Conservation (phyloP, 169 alveolate species). For the Babesia microti region DNA sequence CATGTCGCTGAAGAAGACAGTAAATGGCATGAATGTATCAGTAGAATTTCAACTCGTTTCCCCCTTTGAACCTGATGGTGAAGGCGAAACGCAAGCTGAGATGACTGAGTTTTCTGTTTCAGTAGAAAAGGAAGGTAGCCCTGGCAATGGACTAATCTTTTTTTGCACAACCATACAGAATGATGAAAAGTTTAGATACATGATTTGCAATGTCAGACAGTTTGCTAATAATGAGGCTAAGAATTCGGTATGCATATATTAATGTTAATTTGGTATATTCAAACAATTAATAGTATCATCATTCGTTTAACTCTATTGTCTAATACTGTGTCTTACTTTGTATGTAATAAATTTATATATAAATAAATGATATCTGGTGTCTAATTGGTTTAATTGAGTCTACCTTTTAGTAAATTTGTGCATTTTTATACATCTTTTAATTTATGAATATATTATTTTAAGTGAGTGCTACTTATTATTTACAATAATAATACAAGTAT, state of each 20-base stretch:
- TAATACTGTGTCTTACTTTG: background rate
- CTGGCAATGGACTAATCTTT: constrained; percentile 67
- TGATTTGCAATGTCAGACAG: constrained; percentile 68
- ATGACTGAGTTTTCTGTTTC: constrained; percentile 78
- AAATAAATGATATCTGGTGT: too few species aligned
- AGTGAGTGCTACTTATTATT: background rate
- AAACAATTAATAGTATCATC: background rate
- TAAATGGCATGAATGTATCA: constrained; percentile 59
- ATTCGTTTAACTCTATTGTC: background rate
- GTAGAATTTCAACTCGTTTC: constrained; percentile 69
- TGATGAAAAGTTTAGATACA: constrained; percentile 68
- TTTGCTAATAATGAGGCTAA: constrained; percentile 60
- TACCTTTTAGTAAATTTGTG: too few species aligned
- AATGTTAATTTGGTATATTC: background rate
- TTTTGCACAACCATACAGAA: constrained; percentile 73
- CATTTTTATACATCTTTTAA: background rate
- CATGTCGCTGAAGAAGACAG: constrained; percentile 63
- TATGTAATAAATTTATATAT: background rate
- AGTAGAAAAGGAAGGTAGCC: constrained; percentile 56
- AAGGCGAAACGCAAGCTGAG: constrained; percentile 72
- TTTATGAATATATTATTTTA: background rate
- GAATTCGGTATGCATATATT: constrained; percentile 50
- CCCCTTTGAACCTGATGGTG: constrained; percentile 73
- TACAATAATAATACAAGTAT: background rate
- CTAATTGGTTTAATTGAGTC: too few species aligned